phyloP scores from a whole-genome alignment of 2,329 filamentous ascomycete genomes.

The Volutella citrinella region DNA sequence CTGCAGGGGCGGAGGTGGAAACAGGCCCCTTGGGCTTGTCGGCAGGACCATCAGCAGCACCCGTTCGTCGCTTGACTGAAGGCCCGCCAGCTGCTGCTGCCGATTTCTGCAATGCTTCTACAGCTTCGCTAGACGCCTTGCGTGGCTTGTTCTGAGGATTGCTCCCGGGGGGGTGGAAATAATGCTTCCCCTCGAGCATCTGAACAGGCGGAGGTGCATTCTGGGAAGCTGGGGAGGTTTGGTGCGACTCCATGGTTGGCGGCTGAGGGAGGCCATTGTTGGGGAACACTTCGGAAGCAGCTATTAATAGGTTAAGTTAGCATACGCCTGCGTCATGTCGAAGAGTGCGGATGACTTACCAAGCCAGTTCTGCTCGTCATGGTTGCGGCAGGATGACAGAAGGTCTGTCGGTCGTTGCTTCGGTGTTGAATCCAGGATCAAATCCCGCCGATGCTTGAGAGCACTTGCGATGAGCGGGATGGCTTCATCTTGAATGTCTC shows the following conservation, averaged over 20 bases:
- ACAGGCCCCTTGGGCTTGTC: no score
- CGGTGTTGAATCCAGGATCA: slow-evolving; percentile 17
- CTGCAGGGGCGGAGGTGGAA: no score
- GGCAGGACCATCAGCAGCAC: no score
- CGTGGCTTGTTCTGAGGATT: slow-evolving; percentile 1
- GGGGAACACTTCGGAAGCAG: slow-evolving; percentile 25
- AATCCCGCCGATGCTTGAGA: slow-evolving; percentile 29
- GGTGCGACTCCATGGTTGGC: slow-evolving; percentile 19
- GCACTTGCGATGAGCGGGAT: slow-evolving; percentile 30
- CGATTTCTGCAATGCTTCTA: slow-evolving; percentile 28
- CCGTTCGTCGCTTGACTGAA: slow-evolving; percentile 5
- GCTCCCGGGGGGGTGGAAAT: slow-evolving; percentile 17
- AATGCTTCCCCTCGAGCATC: slow-evolving; percentile 22
- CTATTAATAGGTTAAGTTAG: slow-evolving; percentile 21
- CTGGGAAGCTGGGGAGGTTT: slow-evolving; percentile 14
- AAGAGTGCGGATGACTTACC: slow-evolving; percentile 31
- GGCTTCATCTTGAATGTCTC: slow-evolving; percentile 26
- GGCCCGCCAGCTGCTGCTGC: slow-evolving; percentile 19
- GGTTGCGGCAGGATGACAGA: slow-evolving; percentile 20
- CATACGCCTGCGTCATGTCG: no score
- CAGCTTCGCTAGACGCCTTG: slow-evolving; percentile 15
- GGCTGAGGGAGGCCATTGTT: slow-evolving; percentile 28
- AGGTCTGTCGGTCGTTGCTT: slow-evolving; percentile 23
- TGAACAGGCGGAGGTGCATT: slow-evolving; percentile 17
- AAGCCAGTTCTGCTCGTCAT: slow-evolving; percentile 35